Percentiles rank a stretch among this genome's conserved stretches.
Conservation (phyloP, 805 yeast species). For the Barnettozyma pratensis region DNA sequence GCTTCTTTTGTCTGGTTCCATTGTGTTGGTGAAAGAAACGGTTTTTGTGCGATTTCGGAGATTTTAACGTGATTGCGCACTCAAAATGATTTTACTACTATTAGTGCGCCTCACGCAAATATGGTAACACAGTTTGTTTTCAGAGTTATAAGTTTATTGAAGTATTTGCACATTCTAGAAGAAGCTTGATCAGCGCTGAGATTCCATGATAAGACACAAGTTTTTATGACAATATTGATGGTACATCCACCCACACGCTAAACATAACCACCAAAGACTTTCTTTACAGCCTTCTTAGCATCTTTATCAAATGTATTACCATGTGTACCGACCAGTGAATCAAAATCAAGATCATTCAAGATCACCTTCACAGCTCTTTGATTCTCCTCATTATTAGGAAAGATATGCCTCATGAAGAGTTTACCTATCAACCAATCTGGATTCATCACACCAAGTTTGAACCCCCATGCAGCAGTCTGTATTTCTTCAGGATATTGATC, state of each 20-base stretch:
- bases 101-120: too few species aligned
- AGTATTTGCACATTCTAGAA: too few species aligned
- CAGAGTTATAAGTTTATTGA: too few species aligned
- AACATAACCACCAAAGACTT: conserved; percentile 6
- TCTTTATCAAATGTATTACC: conserved; percentile 48
- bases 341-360: conserved; percentile 37
- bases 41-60: background rate
- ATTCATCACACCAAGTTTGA: conserved; percentile 34
- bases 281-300: conserved; percentile 26
- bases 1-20: too few species aligned
- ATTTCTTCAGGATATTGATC: conserved; percentile 40
- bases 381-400: conserved; percentile 13
- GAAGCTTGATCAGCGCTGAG: too few species aligned
- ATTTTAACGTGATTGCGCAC: background rate
- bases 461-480: conserved; percentile 41
- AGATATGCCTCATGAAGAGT: conserved; percentile 24
- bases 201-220: too few species aligned
- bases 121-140: too few species aligned
- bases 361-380: conserved; percentile 14
- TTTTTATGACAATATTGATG: too few species aligned
- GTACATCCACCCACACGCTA: too few species aligned
- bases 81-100: too few species aligned
- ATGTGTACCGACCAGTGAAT: conserved; percentile 51
- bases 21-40: too few species aligned
- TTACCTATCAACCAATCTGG: conserved; percentile 36